phyloP scores from a whole-genome alignment of 176 grass and related monocot genomes.

The Rhynchospora tenuis region DNA sequence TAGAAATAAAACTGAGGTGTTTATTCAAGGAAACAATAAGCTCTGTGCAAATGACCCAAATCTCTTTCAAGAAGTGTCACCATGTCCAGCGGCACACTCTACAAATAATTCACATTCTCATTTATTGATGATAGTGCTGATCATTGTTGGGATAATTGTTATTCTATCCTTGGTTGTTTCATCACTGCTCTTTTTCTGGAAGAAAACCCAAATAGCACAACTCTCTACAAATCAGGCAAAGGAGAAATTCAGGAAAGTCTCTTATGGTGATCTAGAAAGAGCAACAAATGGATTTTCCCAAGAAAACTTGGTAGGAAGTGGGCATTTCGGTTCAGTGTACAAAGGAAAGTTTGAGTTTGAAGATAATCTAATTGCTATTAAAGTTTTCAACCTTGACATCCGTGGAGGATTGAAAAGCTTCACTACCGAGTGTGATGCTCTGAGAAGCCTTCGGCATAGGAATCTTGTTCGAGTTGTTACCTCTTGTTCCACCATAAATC shows the following conservation, averaged over 20 bases:
- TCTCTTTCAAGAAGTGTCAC: constrained; percentile 22
- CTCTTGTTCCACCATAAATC: background rate
- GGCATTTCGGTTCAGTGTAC: constrained; percentile 7
- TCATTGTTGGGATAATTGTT: background rate
- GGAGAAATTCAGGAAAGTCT: constrained; percentile 7
- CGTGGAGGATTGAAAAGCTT: constrained; percentile 18
- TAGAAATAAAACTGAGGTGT: constrained; percentile 20
- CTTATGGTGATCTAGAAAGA: constrained; percentile 3
- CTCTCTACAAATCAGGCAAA: background rate
- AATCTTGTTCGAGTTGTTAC: constrained; percentile 21
- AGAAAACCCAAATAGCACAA: background rate
- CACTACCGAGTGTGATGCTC: constrained; percentile 10
- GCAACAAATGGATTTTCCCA: constrained; percentile 13
- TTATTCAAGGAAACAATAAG: constrained; percentile 24
- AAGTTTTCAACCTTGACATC: constrained; percentile 20
- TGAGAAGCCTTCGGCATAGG: constrained; percentile 22
- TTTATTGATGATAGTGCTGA: background rate
- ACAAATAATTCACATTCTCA: background rate
- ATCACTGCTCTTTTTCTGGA: background rate
- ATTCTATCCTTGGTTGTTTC: background rate
- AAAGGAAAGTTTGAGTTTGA: background rate
- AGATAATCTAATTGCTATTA: constrained; percentile 8
- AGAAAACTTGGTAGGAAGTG: background rate
- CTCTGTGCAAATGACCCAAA: constrained; percentile 35
- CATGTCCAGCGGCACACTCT: constrained; percentile 4